Percentiles rank a stretch among this genome's conserved stretches.
These are phyloP conservation scores for Puccinia novopanici DNA, from an alignment of 1,284 basidiomycete genomes.

Conservation along the genomic window DNA sequence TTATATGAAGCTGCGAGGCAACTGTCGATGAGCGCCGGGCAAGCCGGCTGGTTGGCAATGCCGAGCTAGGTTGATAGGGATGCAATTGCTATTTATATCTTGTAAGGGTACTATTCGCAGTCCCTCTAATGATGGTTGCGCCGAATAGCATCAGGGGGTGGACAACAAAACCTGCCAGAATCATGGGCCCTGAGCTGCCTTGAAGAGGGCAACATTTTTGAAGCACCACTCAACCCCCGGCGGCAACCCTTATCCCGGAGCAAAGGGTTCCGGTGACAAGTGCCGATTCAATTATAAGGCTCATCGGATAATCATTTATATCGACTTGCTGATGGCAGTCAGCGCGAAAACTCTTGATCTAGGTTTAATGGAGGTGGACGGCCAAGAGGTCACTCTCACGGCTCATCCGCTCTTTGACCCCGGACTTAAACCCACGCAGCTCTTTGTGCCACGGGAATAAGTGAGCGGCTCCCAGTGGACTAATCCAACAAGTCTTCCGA, in stretches of 20 bases:
- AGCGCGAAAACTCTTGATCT: too few relatives aligned
- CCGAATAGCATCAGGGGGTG: not conserved
- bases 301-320: too few relatives aligned
- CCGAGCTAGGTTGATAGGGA: not conserved
- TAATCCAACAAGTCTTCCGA: too few relatives aligned
- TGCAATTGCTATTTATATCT: not conserved
- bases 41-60: not conserved
- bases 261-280: not conserved
- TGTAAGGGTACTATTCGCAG: not conserved
- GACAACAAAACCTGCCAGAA: not conserved
- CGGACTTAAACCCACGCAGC: not conserved
- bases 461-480: too few relatives aligned
- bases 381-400: not conserved
- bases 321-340: too few relatives aligned
- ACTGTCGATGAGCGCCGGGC: slow-evolving; percentile 11
- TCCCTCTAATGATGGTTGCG: not conserved
- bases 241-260: not conserved
- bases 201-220: not conserved
- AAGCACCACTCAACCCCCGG: not conserved
- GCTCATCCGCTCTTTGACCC: not conserved
- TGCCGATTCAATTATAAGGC: too few relatives aligned
- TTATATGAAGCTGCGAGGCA: slow-evolving; percentile 10
- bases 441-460: too few relatives aligned
- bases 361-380: not conserved
- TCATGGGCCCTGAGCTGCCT: not conserved